A percentile compares a stretch with the other conserved stretches of the same genome.
Evolutionary conservation across 164 flowering plant genomes (phyloP).

Genomic region (Aristolochia contorta): DNA sequence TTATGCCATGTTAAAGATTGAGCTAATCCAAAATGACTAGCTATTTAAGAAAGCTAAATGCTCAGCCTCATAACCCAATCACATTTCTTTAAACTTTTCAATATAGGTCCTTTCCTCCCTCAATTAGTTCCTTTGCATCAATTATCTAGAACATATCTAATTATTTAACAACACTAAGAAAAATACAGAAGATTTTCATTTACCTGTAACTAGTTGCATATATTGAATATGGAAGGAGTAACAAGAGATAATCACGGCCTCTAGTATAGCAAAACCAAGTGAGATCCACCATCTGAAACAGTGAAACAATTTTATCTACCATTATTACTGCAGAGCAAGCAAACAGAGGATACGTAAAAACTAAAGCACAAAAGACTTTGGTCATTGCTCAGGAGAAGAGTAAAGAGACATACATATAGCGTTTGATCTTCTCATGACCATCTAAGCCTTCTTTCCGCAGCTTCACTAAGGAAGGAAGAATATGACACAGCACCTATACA

Average conservation of each 20-base stretch:
- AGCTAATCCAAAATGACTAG: no score
- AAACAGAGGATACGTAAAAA: conserved; percentile 9
- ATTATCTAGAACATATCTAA: no score
- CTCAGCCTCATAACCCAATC: no score
- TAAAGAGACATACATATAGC: conserved; percentile 90
- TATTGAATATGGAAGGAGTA: conserved; percentile 83
- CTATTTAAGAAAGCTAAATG: no score
- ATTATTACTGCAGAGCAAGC: not conserved
- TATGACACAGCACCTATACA: conserved; percentile 72
- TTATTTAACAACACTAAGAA: no score
- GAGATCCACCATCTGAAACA: conserved; percentile 95
- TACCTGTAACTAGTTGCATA: conserved; percentile 76
- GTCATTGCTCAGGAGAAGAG: conserved; percentile 66
- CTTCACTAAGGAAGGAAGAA: conserved; percentile 89
- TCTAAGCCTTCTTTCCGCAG: conserved; percentile 98
- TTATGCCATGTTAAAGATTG: no score
- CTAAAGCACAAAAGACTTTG: conserved; percentile 23
- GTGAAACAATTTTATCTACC: conserved; percentile 4
- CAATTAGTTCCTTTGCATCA: no score
- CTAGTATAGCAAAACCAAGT: conserved; percentile 78
- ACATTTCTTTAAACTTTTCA: no score
- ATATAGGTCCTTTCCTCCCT: no score
- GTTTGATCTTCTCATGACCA: conserved; percentile 95
- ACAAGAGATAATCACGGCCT: conserved; percentile 58
- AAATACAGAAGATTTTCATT: no score